Conservation (phyloP, 805 yeast genomes). For the Metschnikowia chrysomelidarum region DNA sequence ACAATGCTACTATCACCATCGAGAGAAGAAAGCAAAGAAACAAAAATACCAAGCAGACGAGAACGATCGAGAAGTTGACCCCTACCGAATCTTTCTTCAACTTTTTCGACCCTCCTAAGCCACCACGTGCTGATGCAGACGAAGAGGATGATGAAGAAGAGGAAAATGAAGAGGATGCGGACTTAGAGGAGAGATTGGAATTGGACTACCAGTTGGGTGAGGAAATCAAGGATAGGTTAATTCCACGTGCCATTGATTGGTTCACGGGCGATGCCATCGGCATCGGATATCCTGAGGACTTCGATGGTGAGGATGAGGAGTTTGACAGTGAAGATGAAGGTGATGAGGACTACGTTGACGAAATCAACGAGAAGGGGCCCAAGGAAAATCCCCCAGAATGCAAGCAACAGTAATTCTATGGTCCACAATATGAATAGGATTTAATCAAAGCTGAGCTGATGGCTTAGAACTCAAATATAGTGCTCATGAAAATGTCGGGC, state of each 20-base stretch:
- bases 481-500: too few relatives aligned
- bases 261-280: conserved; percentile 96
- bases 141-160: conserved; percentile 49
- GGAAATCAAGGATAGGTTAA: conserved; percentile 89
- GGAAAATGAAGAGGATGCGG: conserved; percentile 67
- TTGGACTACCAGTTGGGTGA: conserved; percentile 95
- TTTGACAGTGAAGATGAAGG: conserved; percentile 52
- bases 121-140: conserved; percentile 55
- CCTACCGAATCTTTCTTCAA: conserved; percentile 96
- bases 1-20: conserved; percentile 78
- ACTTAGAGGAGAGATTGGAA: conserved; percentile 80
- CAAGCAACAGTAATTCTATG: conserved; percentile 57
- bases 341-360: conserved; percentile 62
- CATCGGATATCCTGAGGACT: conserved; percentile 55
- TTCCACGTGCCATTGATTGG: conserved; percentile 98
- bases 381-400: conserved; percentile 75
- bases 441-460: too few relatives aligned
- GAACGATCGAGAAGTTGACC: conserved; percentile 90
- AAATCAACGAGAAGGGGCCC: conserved; percentile 49
- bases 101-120: conserved; percentile 91
- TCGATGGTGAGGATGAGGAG: conserved; percentile 60
- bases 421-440: too few relatives aligned
- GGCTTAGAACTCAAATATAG: too few relatives aligned
- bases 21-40: conserved; percentile 98
- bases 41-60: conserved; percentile 91